Percentiles rank a stretch among this genome's conserved stretches.
Conservation (phyloP, 1,284 basidiomycete species). For the Afroboletus lepidellus region DNA sequence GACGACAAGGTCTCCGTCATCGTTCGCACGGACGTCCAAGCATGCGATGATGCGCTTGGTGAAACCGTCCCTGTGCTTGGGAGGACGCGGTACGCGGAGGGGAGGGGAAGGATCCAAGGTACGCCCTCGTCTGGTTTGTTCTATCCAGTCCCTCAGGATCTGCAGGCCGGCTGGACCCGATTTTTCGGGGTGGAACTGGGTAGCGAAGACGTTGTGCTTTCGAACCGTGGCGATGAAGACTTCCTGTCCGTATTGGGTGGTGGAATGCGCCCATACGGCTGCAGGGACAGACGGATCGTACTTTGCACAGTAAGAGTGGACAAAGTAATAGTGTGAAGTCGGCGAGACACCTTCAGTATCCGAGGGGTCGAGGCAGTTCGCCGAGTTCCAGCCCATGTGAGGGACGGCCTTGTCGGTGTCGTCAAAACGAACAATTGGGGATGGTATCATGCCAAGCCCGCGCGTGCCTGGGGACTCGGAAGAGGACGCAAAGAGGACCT, state of each 20-base stretch:
- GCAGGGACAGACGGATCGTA: constrained; percentile 62
- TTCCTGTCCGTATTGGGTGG: constrained; percentile 92
- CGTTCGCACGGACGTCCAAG: constrained; percentile 97
- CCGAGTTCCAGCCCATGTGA: constrained; percentile 97
- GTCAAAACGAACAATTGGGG: constrained; percentile 66
- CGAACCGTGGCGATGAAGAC: constrained; percentile 88
- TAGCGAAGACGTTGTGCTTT: constrained; percentile 87
- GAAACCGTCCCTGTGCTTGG: constrained; percentile 58
- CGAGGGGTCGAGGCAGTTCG: constrained; percentile 52
- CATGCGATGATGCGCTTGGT: constrained; percentile 97
- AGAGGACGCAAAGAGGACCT: constrained; percentile 89
- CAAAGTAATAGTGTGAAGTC: constrained; percentile 85
- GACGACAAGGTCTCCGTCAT: constrained; percentile 95
- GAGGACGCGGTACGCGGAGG: constrained; percentile 36
- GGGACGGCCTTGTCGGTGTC: constrained; percentile 83
- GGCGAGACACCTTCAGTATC: constrained; percentile 36
- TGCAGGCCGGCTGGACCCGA: constrained; percentile 89
- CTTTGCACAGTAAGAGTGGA: constrained; percentile 90
- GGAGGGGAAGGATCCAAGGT: constrained; percentile 30
- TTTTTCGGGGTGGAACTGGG: constrained; percentile 99
- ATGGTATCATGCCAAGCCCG: constrained; percentile 77
- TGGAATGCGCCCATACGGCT: constrained; percentile 79
- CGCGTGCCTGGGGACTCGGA: constrained; percentile 60
- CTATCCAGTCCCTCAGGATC: constrained; percentile 84
- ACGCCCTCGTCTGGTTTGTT: constrained; percentile 47